Evolutionary conservation across 2,329 filamentous ascomycete genomes (phyloP), one percentile per base, ranked within the genome.

Genomic region (Penicillium griseofulvum): DNA sequence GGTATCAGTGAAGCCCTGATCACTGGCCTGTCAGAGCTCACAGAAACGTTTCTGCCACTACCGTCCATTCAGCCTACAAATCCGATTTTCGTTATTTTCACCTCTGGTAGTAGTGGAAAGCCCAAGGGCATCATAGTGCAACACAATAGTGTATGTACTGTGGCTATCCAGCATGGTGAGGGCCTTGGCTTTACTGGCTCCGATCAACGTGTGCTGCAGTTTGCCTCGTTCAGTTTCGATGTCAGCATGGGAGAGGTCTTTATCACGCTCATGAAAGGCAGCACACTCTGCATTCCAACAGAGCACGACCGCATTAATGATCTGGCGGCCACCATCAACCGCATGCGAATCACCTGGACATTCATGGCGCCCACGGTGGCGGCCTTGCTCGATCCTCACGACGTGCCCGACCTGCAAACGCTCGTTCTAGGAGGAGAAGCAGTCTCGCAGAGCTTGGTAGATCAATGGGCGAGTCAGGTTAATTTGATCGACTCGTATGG

Each of bases 281-380:
- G 75, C 8, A 74, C 71, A 24, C 63, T 80, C 16, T 79, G 76
- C 28, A 22, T 46, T 34, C 17, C 17, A 9, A 22, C n/a, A 7
- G 43, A 46, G 9, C 12, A 41, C 56, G 71, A 78, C 3, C 77
- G 43, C 74, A 2, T 72, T 70, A 76, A 77, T 52, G 72, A 77
- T 58, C 63, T 57, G 10, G 59, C 42, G 51, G 44, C 12, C 4
- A 41, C 48, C 10, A 54, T 63, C 17, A 38, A 52, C 19, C 42
- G 64, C 1, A 59, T 70, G 37, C 55, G 65, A 29, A 36, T 36
- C 16, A 36, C 33, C 33, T 36, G 33, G 33, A 36, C 33, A 36
- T 36, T 82, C 63, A 77, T 86, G 68, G 86, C 84, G 0, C 79
- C 83, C 0, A 74, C 81, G 0, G 74, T 86, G n/a, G 82, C 82